Evolutionary conservation across 2,329 filamentous ascomycete species (phyloP), one percentile per base, ranked within the genome.

Genomic region (Epicoccum nigrum): DNA sequence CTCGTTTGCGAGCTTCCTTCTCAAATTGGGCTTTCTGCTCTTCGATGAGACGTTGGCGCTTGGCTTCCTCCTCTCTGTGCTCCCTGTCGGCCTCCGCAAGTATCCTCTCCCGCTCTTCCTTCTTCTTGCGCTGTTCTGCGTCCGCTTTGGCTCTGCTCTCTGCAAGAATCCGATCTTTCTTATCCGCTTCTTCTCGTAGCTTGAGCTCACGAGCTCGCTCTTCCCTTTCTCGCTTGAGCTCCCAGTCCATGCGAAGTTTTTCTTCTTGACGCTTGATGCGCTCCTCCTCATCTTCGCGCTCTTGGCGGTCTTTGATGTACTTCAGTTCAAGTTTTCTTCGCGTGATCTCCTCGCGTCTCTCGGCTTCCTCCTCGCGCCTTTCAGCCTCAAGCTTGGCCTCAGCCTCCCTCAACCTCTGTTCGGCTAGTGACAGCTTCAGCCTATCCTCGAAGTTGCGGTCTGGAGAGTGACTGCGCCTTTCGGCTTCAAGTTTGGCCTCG

Each of bases 141-240:
- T 74, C 74, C 40, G 75, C 65, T 46, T 74, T 74, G 21, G 71
- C 66, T 52, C 70, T 73, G 55, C 72, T 68, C 56, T 72, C 70
- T 15, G 56, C 58, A 16, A 73, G 41, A 41, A 74, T 65, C 16
- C 68, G 72, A 31, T 77, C 70, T 23, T 62, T 64, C 57, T 77
- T 71, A 41, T 72, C 69, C 51, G 69, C 70, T 45, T 76, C 74
- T 45, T 74, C 70, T 11, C 70, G 67, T 45, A 74, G 63, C 40
- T 69, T 65, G 38, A 69, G 62, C 37, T 74, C 67, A 40, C 70
- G 67, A 16, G 64, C 58, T 20, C 67, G 60, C 32, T 68, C 63
- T 33, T 65, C 68, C 31, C 70, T 67, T 33, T 65, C 65, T 2
- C 65, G 68, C 34, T 71, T 69, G 23, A 62, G 57, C 4, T 60